Conservation (phyloP, 139 green algal genomes). For the Mesotaenium endlicherianum region DNA sequence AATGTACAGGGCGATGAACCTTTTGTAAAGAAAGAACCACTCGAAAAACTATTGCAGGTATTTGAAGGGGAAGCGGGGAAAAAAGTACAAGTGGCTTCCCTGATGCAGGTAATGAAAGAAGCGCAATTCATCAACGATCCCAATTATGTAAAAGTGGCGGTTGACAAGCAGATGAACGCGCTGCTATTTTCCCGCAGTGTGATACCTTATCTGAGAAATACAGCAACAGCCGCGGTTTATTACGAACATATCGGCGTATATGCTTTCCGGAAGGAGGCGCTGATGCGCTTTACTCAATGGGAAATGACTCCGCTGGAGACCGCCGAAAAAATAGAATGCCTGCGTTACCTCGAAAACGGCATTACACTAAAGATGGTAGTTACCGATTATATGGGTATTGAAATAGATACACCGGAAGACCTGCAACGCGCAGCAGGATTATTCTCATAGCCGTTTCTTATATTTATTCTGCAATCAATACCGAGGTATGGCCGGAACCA, state of each 20-base stretch:
- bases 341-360: not conserved
- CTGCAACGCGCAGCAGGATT: no score
- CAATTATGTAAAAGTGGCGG: not conserved
- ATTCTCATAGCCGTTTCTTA: no score
- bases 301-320: not conserved
- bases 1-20: not conserved
- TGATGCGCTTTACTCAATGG: not conserved
- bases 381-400: not conserved
- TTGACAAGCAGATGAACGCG: not conserved
- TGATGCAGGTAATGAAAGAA: not conserved
- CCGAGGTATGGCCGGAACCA: no score
- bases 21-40: not conserved
- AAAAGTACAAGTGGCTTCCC: not conserved
- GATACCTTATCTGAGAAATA: not conserved
- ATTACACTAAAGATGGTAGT: not conserved
- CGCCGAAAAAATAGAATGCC: not conserved
- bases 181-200: not conserved
- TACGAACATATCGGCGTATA: not conserved
- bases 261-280: not conserved
- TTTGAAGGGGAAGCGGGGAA: not conserved
- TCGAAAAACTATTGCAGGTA: not conserved
- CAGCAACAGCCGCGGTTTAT: not conserved
- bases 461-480: no score
- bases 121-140: not conserved
- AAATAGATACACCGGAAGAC: not conserved